Percentiles rank a stretch among this genome's conserved stretches.
phyloP scores from a whole-genome alignment of 345 rosid species.

The Dovyalis caffra region DNA sequence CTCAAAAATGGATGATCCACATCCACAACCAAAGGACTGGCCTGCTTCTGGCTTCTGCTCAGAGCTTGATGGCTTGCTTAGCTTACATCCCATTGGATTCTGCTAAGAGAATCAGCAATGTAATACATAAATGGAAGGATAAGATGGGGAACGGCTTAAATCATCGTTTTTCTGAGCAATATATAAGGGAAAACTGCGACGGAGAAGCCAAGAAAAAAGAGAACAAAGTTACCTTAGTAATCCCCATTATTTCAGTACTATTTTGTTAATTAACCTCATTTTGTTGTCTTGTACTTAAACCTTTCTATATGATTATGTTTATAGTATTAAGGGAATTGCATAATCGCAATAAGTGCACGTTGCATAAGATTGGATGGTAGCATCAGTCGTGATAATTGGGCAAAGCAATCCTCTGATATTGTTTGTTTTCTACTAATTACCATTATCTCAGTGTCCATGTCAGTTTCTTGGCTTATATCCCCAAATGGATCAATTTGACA shows the following conservation, averaged over 20 bases:
- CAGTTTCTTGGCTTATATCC: neutral
- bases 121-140: neutral
- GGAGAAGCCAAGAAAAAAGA: neutral
- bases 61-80: slow-evolving; percentile 11
- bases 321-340: too few species aligned
- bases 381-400: neutral
- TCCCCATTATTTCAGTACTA: neutral
- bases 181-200: neutral
- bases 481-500: neutral
- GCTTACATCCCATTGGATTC: slow-evolving; percentile 27
- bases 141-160: neutral
- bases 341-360: too few species aligned
- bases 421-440: neutral
- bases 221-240: neutral
- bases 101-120: neutral
- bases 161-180: neutral
- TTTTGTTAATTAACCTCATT: neutral
- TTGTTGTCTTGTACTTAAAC: neutral
- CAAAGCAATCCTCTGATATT: neutral
- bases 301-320: too few species aligned
- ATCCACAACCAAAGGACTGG: neutral
- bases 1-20: slow-evolving; percentile 9
- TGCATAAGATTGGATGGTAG: too few species aligned
- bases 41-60: neutral
- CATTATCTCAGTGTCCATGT: neutral